phyloP scores from a whole-genome alignment of 495 filamentous ascomycete species.

The Penicillium antarcticum region DNA sequence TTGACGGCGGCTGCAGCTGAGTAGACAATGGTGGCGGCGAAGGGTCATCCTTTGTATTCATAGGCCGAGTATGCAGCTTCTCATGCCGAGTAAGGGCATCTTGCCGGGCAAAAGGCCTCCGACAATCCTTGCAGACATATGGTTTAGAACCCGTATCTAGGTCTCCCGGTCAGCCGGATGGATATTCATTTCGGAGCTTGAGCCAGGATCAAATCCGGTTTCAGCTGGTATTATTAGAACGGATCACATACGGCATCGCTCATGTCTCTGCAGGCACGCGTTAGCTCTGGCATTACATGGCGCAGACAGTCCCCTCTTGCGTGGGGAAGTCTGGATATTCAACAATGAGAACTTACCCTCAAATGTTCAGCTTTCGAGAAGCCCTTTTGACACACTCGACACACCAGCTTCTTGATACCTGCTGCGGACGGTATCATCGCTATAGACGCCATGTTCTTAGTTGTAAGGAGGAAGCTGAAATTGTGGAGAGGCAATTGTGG shows the following conservation, averaged over 20 bases:
- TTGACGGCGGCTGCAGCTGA: conserved; percentile 12
- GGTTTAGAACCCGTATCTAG: conserved; percentile 48
- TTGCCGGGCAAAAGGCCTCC: conserved; percentile 43
- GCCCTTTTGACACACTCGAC: conserved; percentile 40
- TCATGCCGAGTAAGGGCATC: conserved; percentile 49
- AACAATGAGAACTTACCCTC: conserved; percentile 28
- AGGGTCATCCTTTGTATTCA: conserved; percentile 22
- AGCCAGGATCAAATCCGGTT: not conserved
- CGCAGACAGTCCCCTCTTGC: conserved; percentile 9
- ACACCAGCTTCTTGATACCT: conserved; percentile 33
- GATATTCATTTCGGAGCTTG: not conserved
- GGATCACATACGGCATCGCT: conserved; percentile 42
- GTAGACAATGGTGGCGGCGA: conserved; percentile 11
- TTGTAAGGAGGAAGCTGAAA: not conserved
- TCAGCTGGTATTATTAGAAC: not conserved
- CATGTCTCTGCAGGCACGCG: conserved; percentile 38
- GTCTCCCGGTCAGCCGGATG: conserved; percentile 14
- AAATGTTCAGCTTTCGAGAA: conserved; percentile 48
- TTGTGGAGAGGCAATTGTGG: conserved; percentile 22
- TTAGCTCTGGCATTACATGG: conserved; percentile 15
- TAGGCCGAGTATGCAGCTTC: conserved; percentile 39
- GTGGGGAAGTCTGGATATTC: conserved; percentile 3
- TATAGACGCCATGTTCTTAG: conserved; percentile 9
- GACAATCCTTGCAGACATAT: conserved; percentile 41
- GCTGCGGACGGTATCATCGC: conserved; percentile 14